Evolutionary conservation across 306 rosid species (phyloP).

Genomic region (Urtica urens): DNA sequence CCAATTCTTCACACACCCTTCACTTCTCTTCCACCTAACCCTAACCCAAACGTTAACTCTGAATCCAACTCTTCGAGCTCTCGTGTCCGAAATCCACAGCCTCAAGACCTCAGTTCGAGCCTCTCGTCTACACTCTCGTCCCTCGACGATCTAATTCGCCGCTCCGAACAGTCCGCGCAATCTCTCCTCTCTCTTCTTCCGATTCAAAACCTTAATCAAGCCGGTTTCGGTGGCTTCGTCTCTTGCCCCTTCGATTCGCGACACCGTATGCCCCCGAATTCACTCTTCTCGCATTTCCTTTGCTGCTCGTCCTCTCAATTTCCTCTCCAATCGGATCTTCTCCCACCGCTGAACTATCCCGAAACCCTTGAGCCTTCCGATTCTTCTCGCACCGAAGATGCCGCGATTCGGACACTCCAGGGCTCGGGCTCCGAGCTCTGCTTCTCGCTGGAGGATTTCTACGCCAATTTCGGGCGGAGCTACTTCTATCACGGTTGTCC

Average conservation of each 20-base stretch:
- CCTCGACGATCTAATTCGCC: conserved; percentile 32
- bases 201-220: conserved; percentile 14
- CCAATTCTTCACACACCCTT: conserved; percentile 13
- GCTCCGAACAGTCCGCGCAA: conserved; percentile 21
- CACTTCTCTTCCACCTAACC: conserved; percentile 16
- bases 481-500: conserved; percentile 59
- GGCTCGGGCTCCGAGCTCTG: conserved; percentile 35
- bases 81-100: conserved; percentile 8
- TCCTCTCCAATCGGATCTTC: conserved; percentile 17
- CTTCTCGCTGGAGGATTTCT: conserved; percentile 33
- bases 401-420: conserved; percentile 6
- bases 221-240: conserved; percentile 11
- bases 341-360: conserved; percentile 36
- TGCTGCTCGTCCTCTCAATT: conserved; percentile 49
- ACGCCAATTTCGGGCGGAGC: conserved; percentile 23
- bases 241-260: conserved; percentile 42
- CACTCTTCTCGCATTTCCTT: conserved; percentile 58
- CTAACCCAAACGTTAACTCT: conserved; percentile 23
- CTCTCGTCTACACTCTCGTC: conserved; percentile 34
- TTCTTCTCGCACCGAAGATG: conserved; percentile 7
- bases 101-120: conserved; percentile 10
- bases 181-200: conserved; percentile 33
- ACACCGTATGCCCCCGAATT: conserved; percentile 45
- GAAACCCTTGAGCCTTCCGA: conserved; percentile 25
- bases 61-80: conserved; percentile 1